Evolutionary conservation across 768 basidiomycete genomes (phyloP), one percentile per base, ranked within the genome.

Genomic region (Suillus tomentosus): DNA sequence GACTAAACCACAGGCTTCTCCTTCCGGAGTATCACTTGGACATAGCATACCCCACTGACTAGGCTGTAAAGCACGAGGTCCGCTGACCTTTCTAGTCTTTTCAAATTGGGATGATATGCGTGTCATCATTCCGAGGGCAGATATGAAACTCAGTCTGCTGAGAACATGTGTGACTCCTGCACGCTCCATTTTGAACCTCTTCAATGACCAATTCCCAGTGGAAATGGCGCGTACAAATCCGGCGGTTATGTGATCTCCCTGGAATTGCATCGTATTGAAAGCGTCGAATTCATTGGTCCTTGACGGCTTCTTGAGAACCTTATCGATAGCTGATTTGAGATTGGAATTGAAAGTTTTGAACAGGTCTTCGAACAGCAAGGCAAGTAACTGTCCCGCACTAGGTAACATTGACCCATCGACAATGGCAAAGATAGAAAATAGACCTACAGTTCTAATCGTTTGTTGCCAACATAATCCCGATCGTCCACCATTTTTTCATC

Each of bases 21-120:
- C 97, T 88, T 99, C 97, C 0, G 97, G 97, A 0, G 97, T 99
- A 77, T 99, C 97, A 73, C 93, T 95, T 0, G 97, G 94, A 79
- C 97, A 99, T 22, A 99, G 81, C 81, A 99, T 93, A 43, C 97
- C 97, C 97, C 97, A 99, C 78, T 99, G 97, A 83, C 91, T 94
- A 5, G 97, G 96, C 74, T 99, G 97, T 65, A 99, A 77, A 24
- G 96, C 96, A 70, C 97, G 87, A 37, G 97, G 97, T 48, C 97
- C 97, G 68, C 94, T 96, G 65, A 99, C 97, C 76, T 99, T 99
- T 64, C 97, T 82, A 24, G 97, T 99, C 84, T 99, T 99, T 78
- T 99, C 97, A 74, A 99, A 99, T 78, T 99, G 97, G 24, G 94
- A 96, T 13, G 93, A 91, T 68, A 99, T 99, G 27, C 97, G 90